Percentiles rank a stretch among this genome's conserved stretches.
These are phyloP conservation scores for Gymnopilus junonius DNA, from an alignment of 768 basidiomycete genomes.

Conservation along the genomic window DNA sequence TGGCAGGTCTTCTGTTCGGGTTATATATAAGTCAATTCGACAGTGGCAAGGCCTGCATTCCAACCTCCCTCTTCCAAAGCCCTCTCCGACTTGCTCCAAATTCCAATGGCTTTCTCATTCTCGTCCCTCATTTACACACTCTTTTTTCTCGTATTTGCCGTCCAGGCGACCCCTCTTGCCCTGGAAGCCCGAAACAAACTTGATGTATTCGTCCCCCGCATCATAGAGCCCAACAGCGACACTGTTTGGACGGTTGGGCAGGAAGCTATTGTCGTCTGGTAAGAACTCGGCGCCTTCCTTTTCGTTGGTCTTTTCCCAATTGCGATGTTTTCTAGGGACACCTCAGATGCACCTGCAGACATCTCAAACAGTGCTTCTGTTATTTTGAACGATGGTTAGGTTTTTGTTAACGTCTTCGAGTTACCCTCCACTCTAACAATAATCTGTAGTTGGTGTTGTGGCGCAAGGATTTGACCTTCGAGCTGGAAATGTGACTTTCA, in stretches of 20 bases:
- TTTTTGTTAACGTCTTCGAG: background rate
- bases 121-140: conserved; percentile 30
- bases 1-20: conserved; percentile 20
- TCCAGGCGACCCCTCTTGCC: conserved; percentile 26
- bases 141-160: conserved; percentile 26
- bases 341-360: conserved; percentile 38
- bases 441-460: conserved; percentile 30
- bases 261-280: conserved; percentile 35
- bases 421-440: background rate
- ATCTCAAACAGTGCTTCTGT: conserved; percentile 47
- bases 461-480: conserved; percentile 40
- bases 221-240: conserved; percentile 29
- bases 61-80: conserved; percentile 11
- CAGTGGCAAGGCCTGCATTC: conserved; percentile 7
- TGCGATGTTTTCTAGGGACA: conserved; percentile 34
- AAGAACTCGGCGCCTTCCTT: background rate
- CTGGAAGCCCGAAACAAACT: conserved; percentile 25
- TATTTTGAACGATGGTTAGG: conserved; percentile 34
- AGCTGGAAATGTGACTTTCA: conserved; percentile 37
- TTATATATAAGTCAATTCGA: conserved; percentile 18
- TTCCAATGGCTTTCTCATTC: conserved; percentile 28
- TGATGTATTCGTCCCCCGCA: conserved; percentile 36
- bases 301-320: background rate
- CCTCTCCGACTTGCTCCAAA: conserved; percentile 8
- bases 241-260: conserved; percentile 35